Evolutionary conservation across 495 filamentous ascomycete genomes (phyloP).

Genomic region (Halenospora varia): DNA sequence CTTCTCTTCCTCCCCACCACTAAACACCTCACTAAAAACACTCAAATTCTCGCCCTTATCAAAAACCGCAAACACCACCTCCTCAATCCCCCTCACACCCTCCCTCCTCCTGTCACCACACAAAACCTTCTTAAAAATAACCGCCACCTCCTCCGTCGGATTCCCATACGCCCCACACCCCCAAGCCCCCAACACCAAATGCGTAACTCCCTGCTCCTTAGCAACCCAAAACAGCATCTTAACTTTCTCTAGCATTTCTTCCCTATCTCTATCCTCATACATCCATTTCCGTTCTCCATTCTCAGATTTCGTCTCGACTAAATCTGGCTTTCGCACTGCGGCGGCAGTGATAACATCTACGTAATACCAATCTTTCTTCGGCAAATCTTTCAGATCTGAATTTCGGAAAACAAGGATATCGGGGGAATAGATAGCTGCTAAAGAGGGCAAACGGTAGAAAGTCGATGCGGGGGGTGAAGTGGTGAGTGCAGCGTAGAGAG

Average conservation of each 20-base stretch:
- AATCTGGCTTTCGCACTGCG: conserved; percentile 44
- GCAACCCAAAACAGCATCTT: conserved; percentile 54
- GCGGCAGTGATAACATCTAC: conserved; percentile 57
- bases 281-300: conserved; percentile 12
- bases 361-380: conserved; percentile 38
- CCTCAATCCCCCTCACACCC: conserved; percentile 16
- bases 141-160: conserved; percentile 56
- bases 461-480: conserved; percentile 7
- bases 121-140: conserved; percentile 55
- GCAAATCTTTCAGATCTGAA: conserved; percentile 33
- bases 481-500: conserved; percentile 52
- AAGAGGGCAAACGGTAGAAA: conserved; percentile 52
- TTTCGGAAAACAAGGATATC: conserved; percentile 39
- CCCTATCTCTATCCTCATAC: conserved; percentile 40
- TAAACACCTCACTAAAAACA: conserved; percentile 15
- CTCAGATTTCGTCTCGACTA: conserved; percentile 12
- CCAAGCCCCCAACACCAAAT: conserved; percentile 61
- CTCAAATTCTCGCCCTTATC: conserved; percentile 22
- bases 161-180: conserved; percentile 67
- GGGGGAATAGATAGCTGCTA: conserved; percentile 55
- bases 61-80: conserved; percentile 24
- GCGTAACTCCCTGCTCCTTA: conserved; percentile 40
- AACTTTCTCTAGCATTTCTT: conserved; percentile 55
- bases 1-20: no score
- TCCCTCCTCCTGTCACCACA: conserved; percentile 32